Percentiles rank a stretch among this genome's conserved stretches.
Conservation (phyloP, 2,329 filamentous ascomycete genomes). For the Rhinocladiella similis region DNA sequence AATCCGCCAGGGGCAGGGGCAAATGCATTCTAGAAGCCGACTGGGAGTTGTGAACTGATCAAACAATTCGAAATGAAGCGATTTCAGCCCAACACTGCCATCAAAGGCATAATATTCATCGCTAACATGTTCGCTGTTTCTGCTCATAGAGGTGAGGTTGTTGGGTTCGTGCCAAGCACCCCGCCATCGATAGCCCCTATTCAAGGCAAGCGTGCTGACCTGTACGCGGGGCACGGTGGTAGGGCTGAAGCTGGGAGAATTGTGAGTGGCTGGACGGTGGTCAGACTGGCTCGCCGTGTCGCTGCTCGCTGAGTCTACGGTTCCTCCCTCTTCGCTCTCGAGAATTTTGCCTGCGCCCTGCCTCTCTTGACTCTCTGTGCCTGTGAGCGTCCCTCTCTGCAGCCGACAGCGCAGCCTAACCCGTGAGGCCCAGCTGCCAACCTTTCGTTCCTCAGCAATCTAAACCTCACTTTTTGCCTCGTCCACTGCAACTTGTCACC, state of each 20-base stretch:
- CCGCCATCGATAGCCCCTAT: conserved; percentile 23
- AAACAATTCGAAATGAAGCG: background rate
- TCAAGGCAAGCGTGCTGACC: conserved; percentile 24
- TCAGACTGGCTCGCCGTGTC: conserved; percentile 14
- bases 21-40: background rate
- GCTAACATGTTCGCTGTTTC: background rate
- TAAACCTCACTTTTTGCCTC: conserved; percentile 18
- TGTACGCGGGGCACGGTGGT: conserved; percentile 19
- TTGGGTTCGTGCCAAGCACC: conserved; percentile 24
- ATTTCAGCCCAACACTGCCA: background rate
- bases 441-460: conserved; percentile 8
- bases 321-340: conserved; percentile 7
- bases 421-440: conserved; percentile 4
- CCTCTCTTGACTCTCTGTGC: conserved; percentile 3
- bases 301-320: background rate
- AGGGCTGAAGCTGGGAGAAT: conserved; percentile 13
- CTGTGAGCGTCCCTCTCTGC: background rate
- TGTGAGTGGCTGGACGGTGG: conserved; percentile 17
- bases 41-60: background rate
- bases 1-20: background rate
- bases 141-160: conserved; percentile 23
- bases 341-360: conserved; percentile 7
- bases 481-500: conserved; percentile 11
- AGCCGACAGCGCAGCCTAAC: conserved; percentile 10
- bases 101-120: background rate